phyloP scores from a whole-genome alignment of 768 basidiomycete genomes.

The Pulveroboletus sp. region DNA sequence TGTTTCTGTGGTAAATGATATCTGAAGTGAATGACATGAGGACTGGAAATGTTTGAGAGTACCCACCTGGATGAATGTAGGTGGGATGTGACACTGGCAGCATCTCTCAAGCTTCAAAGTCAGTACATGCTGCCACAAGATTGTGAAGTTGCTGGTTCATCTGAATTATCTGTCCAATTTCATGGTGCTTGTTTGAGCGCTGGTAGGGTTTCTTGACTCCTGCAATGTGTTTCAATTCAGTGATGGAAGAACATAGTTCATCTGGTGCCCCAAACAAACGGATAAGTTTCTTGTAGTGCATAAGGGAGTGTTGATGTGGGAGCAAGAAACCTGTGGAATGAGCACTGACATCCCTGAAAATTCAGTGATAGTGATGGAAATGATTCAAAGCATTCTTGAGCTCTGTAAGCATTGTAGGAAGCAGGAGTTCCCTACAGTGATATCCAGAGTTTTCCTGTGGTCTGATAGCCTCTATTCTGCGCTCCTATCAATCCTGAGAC shows the following conservation, averaged over 20 bases:
- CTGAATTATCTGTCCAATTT: conserved; percentile 19
- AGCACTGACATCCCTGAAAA: neutral
- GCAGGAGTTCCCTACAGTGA: no score
- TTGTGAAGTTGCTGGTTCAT: neutral
- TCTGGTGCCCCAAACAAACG: conserved; percentile 31
- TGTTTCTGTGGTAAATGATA: neutral
- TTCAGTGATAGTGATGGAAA: neutral
- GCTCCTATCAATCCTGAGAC: no score
- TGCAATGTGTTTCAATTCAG: conserved; percentile 34
- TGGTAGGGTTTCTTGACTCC: conserved; percentile 36
- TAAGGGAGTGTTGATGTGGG: neutral
- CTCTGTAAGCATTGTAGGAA: neutral
- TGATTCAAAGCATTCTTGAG: neutral
- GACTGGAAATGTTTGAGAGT: no score
- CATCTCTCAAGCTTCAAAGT: neutral
- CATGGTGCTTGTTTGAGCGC: conserved; percentile 21
- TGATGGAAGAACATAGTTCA: conserved; percentile 35
- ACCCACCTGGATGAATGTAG: no score
- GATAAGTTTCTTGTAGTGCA: conserved; percentile 19
- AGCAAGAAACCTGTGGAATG: neutral
- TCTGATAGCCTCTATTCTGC: no score
- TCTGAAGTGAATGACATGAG: no score
- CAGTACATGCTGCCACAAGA: neutral
- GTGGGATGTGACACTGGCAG: neutral
- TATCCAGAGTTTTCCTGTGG: no score